Percentiles rank a stretch among this genome's conserved stretches.
Evolutionary conservation across 805 yeast genomes (phyloP).

Genomic region (Kuraishia floccosa): DNA sequence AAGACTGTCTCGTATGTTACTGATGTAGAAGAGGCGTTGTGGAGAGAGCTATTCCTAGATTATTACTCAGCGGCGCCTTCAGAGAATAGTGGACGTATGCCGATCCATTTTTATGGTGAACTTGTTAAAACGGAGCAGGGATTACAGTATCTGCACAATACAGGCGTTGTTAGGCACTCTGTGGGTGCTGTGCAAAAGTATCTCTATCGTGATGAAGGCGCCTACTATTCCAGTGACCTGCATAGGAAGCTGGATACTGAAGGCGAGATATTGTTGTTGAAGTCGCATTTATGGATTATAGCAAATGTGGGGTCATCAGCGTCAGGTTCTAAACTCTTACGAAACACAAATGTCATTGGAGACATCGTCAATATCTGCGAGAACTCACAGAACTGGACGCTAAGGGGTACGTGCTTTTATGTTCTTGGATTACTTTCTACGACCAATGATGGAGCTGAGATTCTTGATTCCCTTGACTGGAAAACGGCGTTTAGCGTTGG

Average conservation of each 20-base stretch:
- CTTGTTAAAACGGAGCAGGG: constrained; percentile 79
- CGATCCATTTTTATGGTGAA: constrained; percentile 70
- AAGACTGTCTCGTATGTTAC: constrained; percentile 34
- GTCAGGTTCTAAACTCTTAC: constrained; percentile 53
- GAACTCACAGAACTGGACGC: constrained; percentile 37
- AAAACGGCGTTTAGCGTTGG: constrained; percentile 30
- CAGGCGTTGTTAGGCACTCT: no score
- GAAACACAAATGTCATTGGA: constrained; percentile 31
- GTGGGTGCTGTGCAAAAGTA: no score
- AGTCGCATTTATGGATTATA: constrained; percentile 77
- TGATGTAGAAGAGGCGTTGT: constrained; percentile 30
- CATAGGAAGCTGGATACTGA: no score
- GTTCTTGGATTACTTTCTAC: constrained; percentile 64
- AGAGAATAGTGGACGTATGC: constrained; percentile 17
- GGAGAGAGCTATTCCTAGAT: neutral
- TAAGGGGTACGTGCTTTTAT: constrained; percentile 70
- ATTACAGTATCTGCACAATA: no score
- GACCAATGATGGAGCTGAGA: constrained; percentile 73
- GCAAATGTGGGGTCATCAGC: constrained; percentile 73
- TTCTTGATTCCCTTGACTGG: constrained; percentile 80
- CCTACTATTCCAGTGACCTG: no score
- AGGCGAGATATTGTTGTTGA: constrained; percentile 34
- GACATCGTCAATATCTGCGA: constrained; percentile 41
- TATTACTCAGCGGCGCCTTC: neutral
- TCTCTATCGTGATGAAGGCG: no score